phyloP scores from a whole-genome alignment of 768 basidiomycete genomes.

The Agaricus blazei region DNA sequence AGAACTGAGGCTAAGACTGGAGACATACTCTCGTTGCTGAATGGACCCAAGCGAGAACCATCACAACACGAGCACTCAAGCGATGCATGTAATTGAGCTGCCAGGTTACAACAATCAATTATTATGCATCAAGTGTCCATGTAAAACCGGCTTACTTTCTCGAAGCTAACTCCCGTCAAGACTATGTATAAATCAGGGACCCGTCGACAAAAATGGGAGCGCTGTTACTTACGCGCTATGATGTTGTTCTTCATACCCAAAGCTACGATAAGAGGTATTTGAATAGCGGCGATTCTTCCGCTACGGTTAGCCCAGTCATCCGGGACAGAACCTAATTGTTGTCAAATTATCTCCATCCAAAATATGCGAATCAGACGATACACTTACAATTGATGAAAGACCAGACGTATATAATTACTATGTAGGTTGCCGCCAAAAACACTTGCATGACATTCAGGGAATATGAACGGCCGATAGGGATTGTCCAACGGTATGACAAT shows the following conservation, averaged over 20 bases:
- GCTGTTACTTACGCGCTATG: conserved; percentile 23
- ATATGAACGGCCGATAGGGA: conserved; percentile 31
- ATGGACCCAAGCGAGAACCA: conserved; percentile 46
- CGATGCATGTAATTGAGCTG: conserved; percentile 45
- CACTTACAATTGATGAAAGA: conserved; percentile 32
- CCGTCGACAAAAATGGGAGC: background rate
- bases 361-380: background rate
- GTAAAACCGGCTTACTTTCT: conserved; percentile 24
- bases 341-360: background rate
- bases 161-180: conserved; percentile 47
- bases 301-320: conserved; percentile 37
- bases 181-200: conserved; percentile 21
- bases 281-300: conserved; percentile 38
- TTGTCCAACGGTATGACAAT: conserved; percentile 30
- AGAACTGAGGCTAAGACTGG: too few relatives aligned
- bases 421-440: conserved; percentile 29
- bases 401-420: conserved; percentile 31
- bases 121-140: background rate
- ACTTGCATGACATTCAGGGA: conserved; percentile 37
- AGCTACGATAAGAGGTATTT: conserved; percentile 51
- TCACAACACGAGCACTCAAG: conserved; percentile 40
- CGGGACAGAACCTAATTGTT: conserved; percentile 21
- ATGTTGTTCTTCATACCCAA: conserved; percentile 61
- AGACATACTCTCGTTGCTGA: conserved; percentile 35
- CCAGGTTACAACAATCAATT: background rate